Evolutionary conservation across 805 yeast species (phyloP), one percentile per base, ranked within the genome.

Genomic region (Ogataea naganishii): DNA sequence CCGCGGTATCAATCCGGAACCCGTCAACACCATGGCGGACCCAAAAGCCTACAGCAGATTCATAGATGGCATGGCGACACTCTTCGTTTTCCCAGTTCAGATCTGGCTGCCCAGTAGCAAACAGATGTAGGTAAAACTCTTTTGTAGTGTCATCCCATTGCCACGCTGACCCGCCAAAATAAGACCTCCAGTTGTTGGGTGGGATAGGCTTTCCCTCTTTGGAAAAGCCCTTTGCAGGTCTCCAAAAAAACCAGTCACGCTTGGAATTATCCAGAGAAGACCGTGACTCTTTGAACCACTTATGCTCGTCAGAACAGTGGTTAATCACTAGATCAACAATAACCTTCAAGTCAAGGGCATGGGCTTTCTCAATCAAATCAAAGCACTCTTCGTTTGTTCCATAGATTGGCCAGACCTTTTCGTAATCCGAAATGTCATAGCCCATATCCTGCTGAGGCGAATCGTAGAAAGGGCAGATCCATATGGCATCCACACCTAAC

Each of bases 381-480:
- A 68, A 68, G 62, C 68, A 64, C 40, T 69, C 75, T 35, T 65
- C 65, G 49, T 70, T 46, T 10, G 74, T 61, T 22, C 80, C 80
- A 47, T 68, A 72, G 35, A 57, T 55, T 11, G 68, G 64, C 47
- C 72, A 63, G 23, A 73, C 62, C 15, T 50, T 60, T 46, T 68
- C 62, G 51, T 73, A 73, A 49, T 73, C 64, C 13, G 69, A 51
- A 42, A 73, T 69, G 41, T 73, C 79, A 44, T 72, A 73, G 4
- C 80, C 80, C 78, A 72, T 72, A 46, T 72, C 80, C 30, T 64
- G 69, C 46, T 68, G 72, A 5, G 79, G 79, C 3, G 75, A 66
- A 37, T 67, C 73, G 51, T 60, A 71, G 57, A 68, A 66, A 14
- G 79, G 80, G 16, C 70, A 66, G 31, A 72, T 47, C 80, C 79